Evolutionary conservation across 2,329 filamentous ascomycete species (phyloP).

Genomic region (Biscogniauxia sp.): DNA sequence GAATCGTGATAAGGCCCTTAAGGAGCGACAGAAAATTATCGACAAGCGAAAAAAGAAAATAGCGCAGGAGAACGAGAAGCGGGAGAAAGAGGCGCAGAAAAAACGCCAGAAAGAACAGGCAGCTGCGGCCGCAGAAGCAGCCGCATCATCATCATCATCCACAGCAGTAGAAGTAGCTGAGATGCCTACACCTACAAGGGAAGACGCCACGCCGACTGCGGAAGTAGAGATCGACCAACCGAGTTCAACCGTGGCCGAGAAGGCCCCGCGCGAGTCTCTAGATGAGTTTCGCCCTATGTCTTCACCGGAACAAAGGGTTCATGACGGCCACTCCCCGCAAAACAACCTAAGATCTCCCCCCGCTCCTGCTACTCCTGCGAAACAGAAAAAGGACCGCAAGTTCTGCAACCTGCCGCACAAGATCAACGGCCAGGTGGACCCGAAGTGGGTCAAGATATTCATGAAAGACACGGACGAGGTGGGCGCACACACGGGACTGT

Average conservation of each 20-base stretch:
- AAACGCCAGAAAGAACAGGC: constrained; percentile 13
- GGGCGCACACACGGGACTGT: constrained; percentile 79
- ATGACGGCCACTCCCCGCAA: constrained; percentile 1
- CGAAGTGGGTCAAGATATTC: constrained; percentile 73
- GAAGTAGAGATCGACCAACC: background rate
- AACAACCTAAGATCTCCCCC: constrained; percentile 16
- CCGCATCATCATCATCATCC: no score
- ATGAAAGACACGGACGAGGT: constrained; percentile 87
- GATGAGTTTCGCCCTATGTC: constrained; percentile 10
- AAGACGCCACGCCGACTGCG: background rate
- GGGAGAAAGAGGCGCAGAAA: constrained; percentile 38
- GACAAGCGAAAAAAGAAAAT: constrained; percentile 51
- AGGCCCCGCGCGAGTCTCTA: background rate
- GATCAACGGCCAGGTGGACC: constrained; percentile 56
- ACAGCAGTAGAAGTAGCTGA: background rate
- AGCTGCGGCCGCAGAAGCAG: background rate
- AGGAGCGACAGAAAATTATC: constrained; percentile 59
- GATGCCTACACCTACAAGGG: background rate
- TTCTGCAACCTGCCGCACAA: constrained; percentile 73
- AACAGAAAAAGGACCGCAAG: constrained; percentile 57
- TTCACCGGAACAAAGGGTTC: constrained; percentile 1
- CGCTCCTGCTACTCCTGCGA: no score
- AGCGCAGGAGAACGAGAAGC: constrained; percentile 41
- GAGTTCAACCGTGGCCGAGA: background rate
- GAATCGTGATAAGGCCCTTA: constrained; percentile 61